phyloP scores from a whole-genome alignment of 148 eudicot genomes.

The Vaccinium vitisidaea region DNA sequence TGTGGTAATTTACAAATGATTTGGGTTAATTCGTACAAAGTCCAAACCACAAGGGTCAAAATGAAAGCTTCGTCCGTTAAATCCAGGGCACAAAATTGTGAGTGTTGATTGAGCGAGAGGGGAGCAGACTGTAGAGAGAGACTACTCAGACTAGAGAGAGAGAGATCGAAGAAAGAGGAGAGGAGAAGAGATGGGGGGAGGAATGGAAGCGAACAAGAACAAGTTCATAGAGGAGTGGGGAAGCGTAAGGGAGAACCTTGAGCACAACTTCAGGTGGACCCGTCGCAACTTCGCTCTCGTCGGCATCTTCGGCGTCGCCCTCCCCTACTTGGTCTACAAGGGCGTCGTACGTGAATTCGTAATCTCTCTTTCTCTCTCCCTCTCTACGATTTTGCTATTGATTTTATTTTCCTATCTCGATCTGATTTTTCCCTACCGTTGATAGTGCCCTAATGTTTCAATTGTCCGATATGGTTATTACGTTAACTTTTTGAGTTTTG shows the following conservation, averaged over 20 bases:
- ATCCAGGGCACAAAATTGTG: not conserved
- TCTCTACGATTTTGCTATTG: not conserved
- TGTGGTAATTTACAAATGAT: not conserved
- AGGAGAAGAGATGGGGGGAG: conserved; percentile 69
- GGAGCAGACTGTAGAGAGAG: not conserved
- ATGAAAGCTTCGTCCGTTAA: not conserved
- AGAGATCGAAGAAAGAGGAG: not conserved
- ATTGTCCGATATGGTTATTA: not conserved
- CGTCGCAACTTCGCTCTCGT: conserved; percentile 87
- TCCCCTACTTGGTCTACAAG: conserved; percentile 78
- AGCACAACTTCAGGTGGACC: conserved; percentile 89
- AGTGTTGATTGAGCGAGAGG: not conserved
- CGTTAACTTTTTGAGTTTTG: not conserved
- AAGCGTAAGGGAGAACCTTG: conserved; percentile 76
- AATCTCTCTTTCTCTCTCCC: conserved; percentile 24
- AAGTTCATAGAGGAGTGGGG: conserved; percentile 90
- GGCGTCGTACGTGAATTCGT: conserved; percentile 96
- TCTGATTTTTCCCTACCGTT: not conserved
- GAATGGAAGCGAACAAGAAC: conserved; percentile 94
- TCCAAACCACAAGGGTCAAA: not conserved
- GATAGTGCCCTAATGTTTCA: not conserved
- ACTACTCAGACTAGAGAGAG: not conserved
- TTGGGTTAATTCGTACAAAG: not conserved
- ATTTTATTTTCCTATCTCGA: not conserved
- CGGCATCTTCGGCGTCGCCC: conserved; percentile 84